These are phyloP conservation scores for Singerocomus inundabilis DNA, from an alignment of 1,284 basidiomycete genomes.

Conservation along the genomic window DNA sequence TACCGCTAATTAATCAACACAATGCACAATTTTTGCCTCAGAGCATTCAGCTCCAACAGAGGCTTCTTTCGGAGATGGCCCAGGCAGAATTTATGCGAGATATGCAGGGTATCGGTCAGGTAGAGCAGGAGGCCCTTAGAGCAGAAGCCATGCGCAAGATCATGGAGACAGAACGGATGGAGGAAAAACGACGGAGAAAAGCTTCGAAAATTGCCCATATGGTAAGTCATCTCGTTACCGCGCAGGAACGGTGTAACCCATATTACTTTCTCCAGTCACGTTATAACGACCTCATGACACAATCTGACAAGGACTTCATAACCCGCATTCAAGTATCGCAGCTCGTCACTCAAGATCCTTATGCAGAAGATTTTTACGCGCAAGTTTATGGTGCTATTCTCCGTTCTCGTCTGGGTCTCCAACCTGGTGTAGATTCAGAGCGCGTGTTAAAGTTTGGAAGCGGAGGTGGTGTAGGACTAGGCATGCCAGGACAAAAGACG, in stretches of 20 bases:
- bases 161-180: constrained; percentile 81
- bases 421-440: constrained; percentile 54
- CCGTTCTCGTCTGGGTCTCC: constrained; percentile 73
- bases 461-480: constrained; percentile 77
- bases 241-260: neutral
- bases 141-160: constrained; percentile 84
- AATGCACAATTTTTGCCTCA: constrained; percentile 52
- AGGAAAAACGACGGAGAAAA: constrained; percentile 76
- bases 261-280: constrained; percentile 59
- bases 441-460: constrained; percentile 82
- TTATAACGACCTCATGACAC: constrained; percentile 98
- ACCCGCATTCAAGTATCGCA: constrained; percentile 99
- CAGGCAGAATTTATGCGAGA: constrained; percentile 65
- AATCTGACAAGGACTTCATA: constrained; percentile 99
- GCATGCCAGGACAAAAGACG: constrained; percentile 51
- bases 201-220: constrained; percentile 85
- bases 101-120: constrained; percentile 54
- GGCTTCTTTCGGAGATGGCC: constrained; percentile 67
- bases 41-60: constrained; percentile 68
- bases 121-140: constrained; percentile 67
- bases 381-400: constrained; percentile 90
- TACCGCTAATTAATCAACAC: constrained; percentile 43
- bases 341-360: constrained; percentile 94
- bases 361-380: constrained; percentile 97
- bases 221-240: constrained; percentile 41